Conservation (phyloP, 148 eudicot genomes). For the Beta vulgaris region DNA sequence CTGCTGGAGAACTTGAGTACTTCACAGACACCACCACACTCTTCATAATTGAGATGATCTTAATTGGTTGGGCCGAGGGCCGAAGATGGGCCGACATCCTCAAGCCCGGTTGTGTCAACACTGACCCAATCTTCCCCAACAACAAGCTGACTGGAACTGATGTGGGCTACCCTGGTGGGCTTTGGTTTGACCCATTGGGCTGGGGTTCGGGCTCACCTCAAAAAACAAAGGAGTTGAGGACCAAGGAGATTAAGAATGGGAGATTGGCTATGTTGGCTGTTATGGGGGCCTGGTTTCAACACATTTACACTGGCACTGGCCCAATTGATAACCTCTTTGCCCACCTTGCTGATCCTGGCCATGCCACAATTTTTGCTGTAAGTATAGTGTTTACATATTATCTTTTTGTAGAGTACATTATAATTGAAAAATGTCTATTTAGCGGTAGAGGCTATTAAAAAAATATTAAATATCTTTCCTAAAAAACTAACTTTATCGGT, state of each 20-base stretch:
- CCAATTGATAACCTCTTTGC: constrained; percentile 96
- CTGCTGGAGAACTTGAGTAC: constrained; percentile 91
- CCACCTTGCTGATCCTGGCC: constrained; percentile 98
- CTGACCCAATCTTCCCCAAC: constrained; percentile 96
- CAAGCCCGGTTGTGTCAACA: constrained; percentile 88
- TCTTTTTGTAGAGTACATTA: too few relatives aligned
- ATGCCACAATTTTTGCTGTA: constrained; percentile 93
- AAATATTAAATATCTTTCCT: too few relatives aligned
- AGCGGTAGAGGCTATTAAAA: too few relatives aligned
- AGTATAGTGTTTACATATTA: constrained; percentile 32
- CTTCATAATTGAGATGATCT: constrained; percentile 66
- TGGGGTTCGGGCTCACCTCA: constrained; percentile 87
- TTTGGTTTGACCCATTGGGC: constrained; percentile 96
- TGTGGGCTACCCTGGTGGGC: constrained; percentile 97
- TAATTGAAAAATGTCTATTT: too few relatives aligned
- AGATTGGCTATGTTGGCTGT: constrained; percentile 97
- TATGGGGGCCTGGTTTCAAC: constrained; percentile 97
- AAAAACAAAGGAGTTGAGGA: constrained; percentile 83
- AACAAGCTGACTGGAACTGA: constrained; percentile 96
- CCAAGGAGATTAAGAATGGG: constrained; percentile 97
- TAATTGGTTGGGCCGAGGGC: constrained; percentile 99
- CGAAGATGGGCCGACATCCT: constrained; percentile 94
- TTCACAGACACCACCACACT: constrained; percentile 96
- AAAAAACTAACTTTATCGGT: too few relatives aligned
- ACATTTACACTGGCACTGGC: constrained; percentile 85